Conservation (phyloP, 2,329 filamentous ascomycete species). For the Cladorrhinum sp. region DNA sequence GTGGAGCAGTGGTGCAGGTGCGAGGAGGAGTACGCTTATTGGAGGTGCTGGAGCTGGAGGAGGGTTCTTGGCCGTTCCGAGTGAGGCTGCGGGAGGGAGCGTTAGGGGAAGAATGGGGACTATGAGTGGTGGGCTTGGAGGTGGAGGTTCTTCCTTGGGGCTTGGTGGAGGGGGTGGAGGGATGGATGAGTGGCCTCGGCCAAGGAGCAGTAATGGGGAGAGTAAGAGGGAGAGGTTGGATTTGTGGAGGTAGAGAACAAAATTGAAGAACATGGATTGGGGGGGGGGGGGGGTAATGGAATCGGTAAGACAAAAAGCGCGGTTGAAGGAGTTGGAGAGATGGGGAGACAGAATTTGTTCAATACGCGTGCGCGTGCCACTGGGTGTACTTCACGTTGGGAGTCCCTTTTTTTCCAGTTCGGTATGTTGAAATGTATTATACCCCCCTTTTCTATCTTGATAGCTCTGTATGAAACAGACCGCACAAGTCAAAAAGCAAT, state of each 20-base stretch:
- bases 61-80: slow-evolving; percentile 53
- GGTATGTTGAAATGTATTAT: no score
- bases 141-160: background rate
- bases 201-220: slow-evolving; percentile 25
- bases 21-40: slow-evolving; percentile 53
- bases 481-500: background rate
- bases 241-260: slow-evolving; percentile 24
- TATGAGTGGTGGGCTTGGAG: background rate
- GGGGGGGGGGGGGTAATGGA: background rate
- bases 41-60: slow-evolving; percentile 48
- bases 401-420: no score
- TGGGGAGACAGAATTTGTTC: no score
- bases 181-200: slow-evolving; percentile 27
- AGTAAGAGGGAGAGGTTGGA: slow-evolving; percentile 28
- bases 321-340: background rate
- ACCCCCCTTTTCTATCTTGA: background rate
- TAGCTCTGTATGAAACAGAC: no score
- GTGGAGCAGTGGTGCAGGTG: slow-evolving; percentile 49
- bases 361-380: no score
- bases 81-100: background rate
- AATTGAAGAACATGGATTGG: background rate
- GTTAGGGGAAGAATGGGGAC: slow-evolving; percentile 1
- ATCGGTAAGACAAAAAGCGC: background rate
- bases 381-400: no score
- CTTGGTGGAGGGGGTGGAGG: slow-evolving; percentile 7